Conservation (phyloP, 2,329 filamentous ascomycete species). For the Onygena corvina region DNA sequence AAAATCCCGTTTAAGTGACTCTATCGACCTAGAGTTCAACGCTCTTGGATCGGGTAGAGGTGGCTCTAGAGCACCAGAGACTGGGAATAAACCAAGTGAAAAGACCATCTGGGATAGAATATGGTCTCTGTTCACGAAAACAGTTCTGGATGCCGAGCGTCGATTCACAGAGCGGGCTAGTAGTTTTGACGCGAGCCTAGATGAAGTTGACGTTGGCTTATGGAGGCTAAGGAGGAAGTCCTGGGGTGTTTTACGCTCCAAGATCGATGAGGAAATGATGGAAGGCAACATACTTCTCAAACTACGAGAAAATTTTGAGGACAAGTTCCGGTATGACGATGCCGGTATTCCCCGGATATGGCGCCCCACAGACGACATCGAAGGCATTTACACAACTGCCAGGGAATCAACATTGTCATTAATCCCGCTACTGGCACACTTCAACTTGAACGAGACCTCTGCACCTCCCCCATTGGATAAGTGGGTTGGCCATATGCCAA, state of each 20-base stretch:
- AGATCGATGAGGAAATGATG: constrained; percentile 95
- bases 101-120: constrained; percentile 92
- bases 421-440: constrained; percentile 77
- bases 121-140: constrained; percentile 72
- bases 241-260: constrained; percentile 79
- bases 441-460: constrained; percentile 63
- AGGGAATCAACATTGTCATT: constrained; percentile 83
- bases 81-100: constrained; percentile 62
- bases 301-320: constrained; percentile 94
- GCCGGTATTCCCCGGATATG: constrained; percentile 90
- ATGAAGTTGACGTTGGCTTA: constrained; percentile 82
- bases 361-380: constrained; percentile 93
- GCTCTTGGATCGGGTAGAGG: constrained; percentile 80
- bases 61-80: constrained; percentile 67
- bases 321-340: constrained; percentile 97
- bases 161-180: constrained; percentile 79
- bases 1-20: constrained; percentile 71
- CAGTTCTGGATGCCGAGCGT: constrained; percentile 72
- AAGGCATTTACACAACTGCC: constrained; percentile 84
- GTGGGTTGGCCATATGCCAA: constrained; percentile 71
- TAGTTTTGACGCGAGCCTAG: constrained; percentile 83
- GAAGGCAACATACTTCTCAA: constrained; percentile 93
- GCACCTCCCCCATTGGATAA: constrained; percentile 67
- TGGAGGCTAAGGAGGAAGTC: constrained; percentile 90
- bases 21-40: constrained; percentile 87